phyloP scores from a whole-genome alignment of 2,329 filamentous ascomycete genomes.

The Colletotrichum cuscutae region DNA sequence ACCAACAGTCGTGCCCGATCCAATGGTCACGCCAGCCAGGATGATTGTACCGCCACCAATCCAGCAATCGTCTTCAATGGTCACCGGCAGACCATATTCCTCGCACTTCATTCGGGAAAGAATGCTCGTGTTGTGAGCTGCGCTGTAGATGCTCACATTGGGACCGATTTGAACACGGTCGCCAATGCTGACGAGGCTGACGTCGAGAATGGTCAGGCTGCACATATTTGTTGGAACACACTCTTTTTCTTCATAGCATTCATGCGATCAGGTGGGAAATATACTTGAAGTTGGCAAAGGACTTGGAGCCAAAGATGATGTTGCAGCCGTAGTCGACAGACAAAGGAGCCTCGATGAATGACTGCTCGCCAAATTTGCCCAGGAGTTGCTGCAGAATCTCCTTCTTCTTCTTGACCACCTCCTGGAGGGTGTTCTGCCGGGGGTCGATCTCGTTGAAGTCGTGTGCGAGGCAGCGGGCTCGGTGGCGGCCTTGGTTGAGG shows the following conservation, averaged over 20 bases:
- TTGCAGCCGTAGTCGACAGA: slow-evolving; percentile 72
- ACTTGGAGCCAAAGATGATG: slow-evolving; percentile 64
- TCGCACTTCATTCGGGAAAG: slow-evolving; percentile 56
- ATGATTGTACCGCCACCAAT: slow-evolving; percentile 58
- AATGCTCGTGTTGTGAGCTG: slow-evolving; percentile 62
- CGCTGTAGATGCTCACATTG: slow-evolving; percentile 61
- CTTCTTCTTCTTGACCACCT: slow-evolving; percentile 46
- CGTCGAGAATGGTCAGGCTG: slow-evolving; percentile 59
- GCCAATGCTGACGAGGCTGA: slow-evolving; percentile 61
- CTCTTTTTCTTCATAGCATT: background rate
- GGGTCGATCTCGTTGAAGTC: slow-evolving; percentile 64
- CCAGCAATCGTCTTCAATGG: slow-evolving; percentile 59
- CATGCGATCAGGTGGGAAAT: background rate
- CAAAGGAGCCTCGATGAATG: slow-evolving; percentile 67
- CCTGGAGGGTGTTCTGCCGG: slow-evolving; percentile 51
- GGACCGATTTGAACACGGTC: slow-evolving; percentile 63
- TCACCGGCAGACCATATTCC: slow-evolving; percentile 59
- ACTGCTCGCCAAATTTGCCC: slow-evolving; percentile 56
- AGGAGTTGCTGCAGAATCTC: slow-evolving; percentile 58
- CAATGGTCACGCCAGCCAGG: slow-evolving; percentile 53
- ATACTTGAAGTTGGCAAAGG: slow-evolving; percentile 65
- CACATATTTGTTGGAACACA: background rate
- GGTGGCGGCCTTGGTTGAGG: slow-evolving; percentile 56
- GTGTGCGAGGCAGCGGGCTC: slow-evolving; percentile 59
- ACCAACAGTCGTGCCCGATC: slow-evolving; percentile 51